A percentile compares a stretch with the other conserved stretches of the same genome.
Conservation (phyloP, 78 protist genomes). For the Pigoraptor vietnamica region DNA sequence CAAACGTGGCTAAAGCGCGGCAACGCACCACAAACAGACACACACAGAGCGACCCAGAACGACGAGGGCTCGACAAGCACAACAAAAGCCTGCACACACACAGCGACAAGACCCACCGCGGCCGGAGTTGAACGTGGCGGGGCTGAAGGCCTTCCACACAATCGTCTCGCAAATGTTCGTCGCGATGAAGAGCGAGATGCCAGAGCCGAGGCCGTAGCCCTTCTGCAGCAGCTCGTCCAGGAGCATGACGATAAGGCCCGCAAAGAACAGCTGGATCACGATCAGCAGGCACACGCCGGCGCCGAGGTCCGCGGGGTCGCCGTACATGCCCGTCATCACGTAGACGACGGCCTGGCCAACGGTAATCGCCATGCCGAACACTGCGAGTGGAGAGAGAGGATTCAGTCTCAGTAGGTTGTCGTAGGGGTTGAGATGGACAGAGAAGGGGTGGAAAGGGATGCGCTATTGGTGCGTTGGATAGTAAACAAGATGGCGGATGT, state of each 20-base stretch:
- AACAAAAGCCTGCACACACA: background rate
- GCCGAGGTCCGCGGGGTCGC: conserved; percentile 92
- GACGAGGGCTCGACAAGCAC: no score
- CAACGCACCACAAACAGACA: background rate
- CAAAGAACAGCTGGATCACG: conserved; percentile 92
- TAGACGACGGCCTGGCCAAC: conserved; percentile 92
- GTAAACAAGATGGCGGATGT: no score
- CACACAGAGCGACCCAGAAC: no score
- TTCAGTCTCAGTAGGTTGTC: background rate
- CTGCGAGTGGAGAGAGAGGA: conserved; percentile 8
- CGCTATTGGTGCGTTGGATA: no score
- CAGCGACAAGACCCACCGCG: conserved; percentile 64
- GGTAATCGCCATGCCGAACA: conserved; percentile 93
- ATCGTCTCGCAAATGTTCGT: conserved; percentile 99
- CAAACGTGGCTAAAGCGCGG: no score
- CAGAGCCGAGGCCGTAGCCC: conserved; percentile 99
- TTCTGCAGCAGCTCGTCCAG: conserved; percentile 98
- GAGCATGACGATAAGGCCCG: conserved; percentile 95
- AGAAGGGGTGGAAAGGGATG: background rate
- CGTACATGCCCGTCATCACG: conserved; percentile 96
- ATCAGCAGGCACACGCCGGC: conserved; percentile 83
- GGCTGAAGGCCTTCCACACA: conserved; percentile 98
- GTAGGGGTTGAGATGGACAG: conserved; percentile 10
- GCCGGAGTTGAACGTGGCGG: conserved; percentile 96
- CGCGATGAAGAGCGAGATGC: conserved; percentile 99